Evolutionary conservation across 1,139 yeast species (phyloP).

Genomic region (Blastobotrys aristatus): DNA sequence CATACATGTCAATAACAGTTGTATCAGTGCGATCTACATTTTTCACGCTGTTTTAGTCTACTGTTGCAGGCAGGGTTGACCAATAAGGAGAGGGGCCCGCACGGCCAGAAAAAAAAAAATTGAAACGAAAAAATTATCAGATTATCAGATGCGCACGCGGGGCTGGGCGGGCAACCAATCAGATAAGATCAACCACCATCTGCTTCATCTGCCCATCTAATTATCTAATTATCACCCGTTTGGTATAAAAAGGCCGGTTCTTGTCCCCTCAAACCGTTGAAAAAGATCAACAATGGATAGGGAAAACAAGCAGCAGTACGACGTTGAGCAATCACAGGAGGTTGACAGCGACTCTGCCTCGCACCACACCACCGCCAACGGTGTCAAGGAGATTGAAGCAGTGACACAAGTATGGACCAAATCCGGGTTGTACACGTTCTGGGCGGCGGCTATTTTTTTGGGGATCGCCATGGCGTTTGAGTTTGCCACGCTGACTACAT

Average conservation of each 20-base stretch:
- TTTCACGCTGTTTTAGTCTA: background rate
- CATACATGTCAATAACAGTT: no score
- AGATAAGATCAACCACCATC: background rate
- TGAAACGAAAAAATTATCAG: no score
- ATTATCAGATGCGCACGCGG: background rate
- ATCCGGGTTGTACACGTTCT: conserved; percentile 22
- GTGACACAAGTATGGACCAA: conserved; percentile 22
- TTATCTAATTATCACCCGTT: no score
- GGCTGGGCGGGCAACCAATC: background rate
- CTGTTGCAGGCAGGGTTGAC: no score
- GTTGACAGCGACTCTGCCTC: background rate
- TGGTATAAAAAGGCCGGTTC: no score
- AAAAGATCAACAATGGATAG: background rate
- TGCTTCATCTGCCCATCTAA: background rate
- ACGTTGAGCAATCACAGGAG: background rate
- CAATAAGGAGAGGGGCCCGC: background rate
- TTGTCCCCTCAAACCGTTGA: no score
- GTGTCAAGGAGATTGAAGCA: conserved; percentile 11
- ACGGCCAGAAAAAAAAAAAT: no score
- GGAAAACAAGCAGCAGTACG: background rate
- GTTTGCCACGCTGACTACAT: conserved; percentile 36
- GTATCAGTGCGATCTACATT: background rate
- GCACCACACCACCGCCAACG: conserved; percentile 1
- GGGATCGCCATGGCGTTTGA: conserved; percentile 40
- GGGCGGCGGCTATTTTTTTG: conserved; percentile 34